A percentile compares a stretch with the other conserved stretches of the same genome.
Evolutionary conservation across 2,329 filamentous ascomycete species (phyloP).

Genomic region (Claviceps pazoutovae): DNA sequence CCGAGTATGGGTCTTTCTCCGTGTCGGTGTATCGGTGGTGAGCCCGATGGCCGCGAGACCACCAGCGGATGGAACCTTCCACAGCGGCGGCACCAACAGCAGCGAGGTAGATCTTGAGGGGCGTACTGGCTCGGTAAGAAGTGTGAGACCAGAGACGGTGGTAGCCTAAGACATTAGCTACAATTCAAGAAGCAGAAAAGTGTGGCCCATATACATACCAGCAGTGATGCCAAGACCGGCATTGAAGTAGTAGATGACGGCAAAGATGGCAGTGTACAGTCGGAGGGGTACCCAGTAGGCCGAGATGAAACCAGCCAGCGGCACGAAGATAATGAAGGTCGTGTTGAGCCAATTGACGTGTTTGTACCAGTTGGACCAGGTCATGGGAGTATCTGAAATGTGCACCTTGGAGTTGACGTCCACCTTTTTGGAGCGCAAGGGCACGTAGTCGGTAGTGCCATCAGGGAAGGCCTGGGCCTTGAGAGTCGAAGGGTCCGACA

Average conservation of each 20-base stretch:
- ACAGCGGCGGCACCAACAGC: conserved; percentile 71
- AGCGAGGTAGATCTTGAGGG: conserved; percentile 70
- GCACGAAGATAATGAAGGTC: conserved; percentile 64
- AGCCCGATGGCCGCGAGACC: conserved; percentile 73
- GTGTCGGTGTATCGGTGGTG: conserved; percentile 90
- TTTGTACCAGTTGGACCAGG: conserved; percentile 73
- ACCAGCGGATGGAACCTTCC: conserved; percentile 79
- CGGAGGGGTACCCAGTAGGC: conserved; percentile 68
- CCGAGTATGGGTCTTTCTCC: conserved; percentile 82
- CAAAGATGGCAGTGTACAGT: conserved; percentile 57
- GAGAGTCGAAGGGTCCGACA: conserved; percentile 8
- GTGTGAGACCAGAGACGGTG: conserved; percentile 76
- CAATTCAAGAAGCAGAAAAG: no score
- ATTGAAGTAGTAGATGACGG: conserved; percentile 70
- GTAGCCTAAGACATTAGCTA: conserved; percentile 14
- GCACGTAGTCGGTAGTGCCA: conserved; percentile 42
- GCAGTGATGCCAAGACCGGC: conserved; percentile 70
- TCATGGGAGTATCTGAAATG: conserved; percentile 73
- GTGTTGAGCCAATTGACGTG: conserved; percentile 93
- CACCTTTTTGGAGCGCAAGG: conserved; percentile 29
- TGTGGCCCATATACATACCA: conserved; percentile 31
- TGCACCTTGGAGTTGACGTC: conserved; percentile 56
- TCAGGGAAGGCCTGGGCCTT: conserved; percentile 32
- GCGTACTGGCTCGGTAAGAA: conserved; percentile 63
- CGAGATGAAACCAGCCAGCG: conserved; percentile 56